Evolutionary conservation across 2,329 filamentous ascomycete species (phyloP).

Genomic region (Calonectria leucothoes): DNA sequence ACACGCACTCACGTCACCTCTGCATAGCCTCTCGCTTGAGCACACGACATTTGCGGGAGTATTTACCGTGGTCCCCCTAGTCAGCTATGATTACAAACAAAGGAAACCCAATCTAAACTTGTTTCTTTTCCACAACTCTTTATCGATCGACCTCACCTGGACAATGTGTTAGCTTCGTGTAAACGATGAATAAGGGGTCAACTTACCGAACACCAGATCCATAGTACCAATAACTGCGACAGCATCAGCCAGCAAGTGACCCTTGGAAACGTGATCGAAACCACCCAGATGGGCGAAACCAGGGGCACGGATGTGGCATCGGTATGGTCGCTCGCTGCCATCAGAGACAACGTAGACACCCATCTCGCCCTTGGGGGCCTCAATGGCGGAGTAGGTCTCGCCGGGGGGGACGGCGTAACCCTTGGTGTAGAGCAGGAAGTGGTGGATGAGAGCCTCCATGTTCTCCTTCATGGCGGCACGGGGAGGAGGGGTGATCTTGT

Average conservation of each 20-base stretch:
- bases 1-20: slow-evolving; percentile 36
- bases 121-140: slow-evolving; percentile 43
- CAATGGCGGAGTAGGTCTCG: slow-evolving; percentile 97
- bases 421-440: slow-evolving; percentile 99
- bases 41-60: slow-evolving; percentile 47
- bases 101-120: slow-evolving; percentile 48
- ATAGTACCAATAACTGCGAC: slow-evolving; percentile 94
- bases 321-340: slow-evolving; percentile 94
- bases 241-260: slow-evolving; percentile 94
- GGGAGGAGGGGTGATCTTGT: slow-evolving; percentile 97
- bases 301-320: slow-evolving; percentile 96
- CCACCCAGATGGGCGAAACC: slow-evolving; percentile 95
- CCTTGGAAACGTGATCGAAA: slow-evolving; percentile 93
- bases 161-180: slow-evolving; percentile 51
- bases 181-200: background rate
- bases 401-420: slow-evolving; percentile 96
- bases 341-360: slow-evolving; percentile 96
- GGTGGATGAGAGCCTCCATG: slow-evolving; percentile 99
- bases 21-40: slow-evolving; percentile 41
- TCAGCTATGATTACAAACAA: slow-evolving; percentile 56
- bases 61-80: slow-evolving; percentile 51
- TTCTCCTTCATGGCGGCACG: slow-evolving; percentile 99
- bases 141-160: slow-evolving; percentile 72
- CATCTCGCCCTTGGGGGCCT: slow-evolving; percentile 99
- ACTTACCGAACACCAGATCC: slow-evolving; percentile 88